Evolutionary conservation across 768 basidiomycete genomes (phyloP).

Genomic region (Pholiota microspora): DNA sequence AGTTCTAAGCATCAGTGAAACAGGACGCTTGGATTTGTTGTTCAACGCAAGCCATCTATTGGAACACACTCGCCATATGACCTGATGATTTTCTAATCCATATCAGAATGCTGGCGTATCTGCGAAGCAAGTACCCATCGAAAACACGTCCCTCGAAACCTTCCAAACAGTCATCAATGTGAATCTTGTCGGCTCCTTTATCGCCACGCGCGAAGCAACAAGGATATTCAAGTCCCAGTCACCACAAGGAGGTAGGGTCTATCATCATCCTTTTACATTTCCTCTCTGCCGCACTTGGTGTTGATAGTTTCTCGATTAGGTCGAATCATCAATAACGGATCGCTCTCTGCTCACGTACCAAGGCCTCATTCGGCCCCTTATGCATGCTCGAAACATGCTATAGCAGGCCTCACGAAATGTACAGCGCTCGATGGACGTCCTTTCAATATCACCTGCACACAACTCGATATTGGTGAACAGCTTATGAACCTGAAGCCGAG

Average conservation of each 20-base stretch:
- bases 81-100: neutral
- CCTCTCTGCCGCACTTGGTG: neutral
- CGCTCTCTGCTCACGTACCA: conserved; percentile 69
- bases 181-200: conserved; percentile 71
- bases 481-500: too few relatives aligned
- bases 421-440: conserved; percentile 76
- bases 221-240: conserved; percentile 68
- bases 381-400: conserved; percentile 78
- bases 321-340: conserved; percentile 86
- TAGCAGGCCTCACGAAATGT: conserved; percentile 72
- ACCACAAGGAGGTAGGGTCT: conserved; percentile 62
- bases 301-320: conserved; percentile 31
- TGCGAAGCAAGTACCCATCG: conserved; percentile 48
- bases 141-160: conserved; percentile 55
- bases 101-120: conserved; percentile 81
- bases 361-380: conserved; percentile 66
- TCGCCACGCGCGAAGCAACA: conserved; percentile 78
- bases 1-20: neutral
- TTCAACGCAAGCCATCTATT: conserved; percentile 63
- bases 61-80: neutral
- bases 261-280: neutral
- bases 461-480: conserved; percentile 73
- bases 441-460: conserved; percentile 72
- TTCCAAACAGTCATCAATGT: conserved; percentile 67
- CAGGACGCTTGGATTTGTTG: conserved; percentile 68